Conservation (phyloP, 2,329 filamentous ascomycete genomes). For the Talaromyces piceae region DNA sequence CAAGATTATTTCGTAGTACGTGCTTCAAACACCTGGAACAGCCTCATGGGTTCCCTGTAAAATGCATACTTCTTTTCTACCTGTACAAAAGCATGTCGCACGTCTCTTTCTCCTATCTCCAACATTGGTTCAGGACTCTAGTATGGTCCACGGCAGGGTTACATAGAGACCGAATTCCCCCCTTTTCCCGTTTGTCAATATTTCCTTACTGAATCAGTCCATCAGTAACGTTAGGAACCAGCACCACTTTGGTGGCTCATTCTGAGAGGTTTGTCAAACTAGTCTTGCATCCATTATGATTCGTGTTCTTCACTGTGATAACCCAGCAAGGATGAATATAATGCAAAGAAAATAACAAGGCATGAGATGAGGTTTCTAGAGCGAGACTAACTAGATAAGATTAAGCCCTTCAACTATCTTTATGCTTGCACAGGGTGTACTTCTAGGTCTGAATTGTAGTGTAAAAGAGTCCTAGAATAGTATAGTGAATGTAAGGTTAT, state of each 20-base stretch:
- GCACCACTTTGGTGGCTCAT: neutral
- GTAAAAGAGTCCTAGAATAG: neutral
- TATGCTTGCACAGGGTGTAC: neutral
- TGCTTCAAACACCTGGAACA: too few relatives aligned
- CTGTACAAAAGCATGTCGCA: too few relatives aligned
- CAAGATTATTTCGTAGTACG: too few relatives aligned
- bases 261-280: neutral
- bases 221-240: neutral
- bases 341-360: neutral
- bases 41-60: too few relatives aligned
- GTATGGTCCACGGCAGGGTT: too few relatives aligned
- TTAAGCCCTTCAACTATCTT: neutral
- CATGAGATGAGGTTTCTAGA: neutral
- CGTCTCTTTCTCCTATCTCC: too few relatives aligned
- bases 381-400: conserved; percentile 3
- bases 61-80: too few relatives aligned
- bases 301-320: neutral
- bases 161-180: too few relatives aligned
- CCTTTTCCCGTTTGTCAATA: too few relatives aligned
- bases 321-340: neutral
- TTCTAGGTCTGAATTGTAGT: neutral
- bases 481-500: neutral
- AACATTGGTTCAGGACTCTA: too few relatives aligned
- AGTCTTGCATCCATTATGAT: neutral
- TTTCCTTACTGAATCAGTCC: too few relatives aligned